These are phyloP conservation scores for Xylaria nigripes DNA, from an alignment of 495 filamentous ascomycete genomes.

Conservation along the genomic window DNA sequence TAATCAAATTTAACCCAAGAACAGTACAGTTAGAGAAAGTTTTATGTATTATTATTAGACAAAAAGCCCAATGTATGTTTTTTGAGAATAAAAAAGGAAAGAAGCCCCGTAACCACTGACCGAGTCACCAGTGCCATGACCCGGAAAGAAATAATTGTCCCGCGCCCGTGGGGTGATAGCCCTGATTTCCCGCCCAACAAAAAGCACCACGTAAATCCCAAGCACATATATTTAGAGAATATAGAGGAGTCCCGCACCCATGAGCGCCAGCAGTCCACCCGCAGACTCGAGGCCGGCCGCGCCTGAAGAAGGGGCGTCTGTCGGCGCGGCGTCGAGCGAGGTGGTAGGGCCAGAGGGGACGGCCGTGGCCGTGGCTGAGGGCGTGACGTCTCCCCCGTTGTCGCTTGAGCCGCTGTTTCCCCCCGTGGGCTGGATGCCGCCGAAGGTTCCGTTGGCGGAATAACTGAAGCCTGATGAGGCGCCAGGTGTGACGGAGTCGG, in stretches of 20 bases:
- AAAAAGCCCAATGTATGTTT: no score
- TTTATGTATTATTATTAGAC: no score
- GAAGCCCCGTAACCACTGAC: no score
- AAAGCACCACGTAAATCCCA: background rate
- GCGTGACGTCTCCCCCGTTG: background rate
- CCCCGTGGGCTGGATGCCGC: background rate
- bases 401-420: background rate
- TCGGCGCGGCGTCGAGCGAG: slow-evolving; percentile 15
- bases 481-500: background rate
- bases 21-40: no score
- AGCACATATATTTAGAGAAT: slow-evolving; percentile 6
- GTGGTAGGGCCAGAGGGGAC: slow-evolving; percentile 18
- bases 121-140: no score
- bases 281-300: slow-evolving; percentile 4
- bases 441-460: background rate
- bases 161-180: no score
- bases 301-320: slow-evolving; percentile 7
- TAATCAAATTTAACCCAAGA: no score
- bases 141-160: no score
- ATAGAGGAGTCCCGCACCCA: slow-evolving; percentile 11
- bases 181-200: no score
- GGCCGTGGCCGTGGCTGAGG: slow-evolving; percentile 15
- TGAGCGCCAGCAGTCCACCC: slow-evolving; percentile 15
- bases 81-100: no score
- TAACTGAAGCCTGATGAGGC: background rate